Evolutionary conservation across 306 rosid genomes (phyloP).

Genomic region (Vigna angularis): DNA sequence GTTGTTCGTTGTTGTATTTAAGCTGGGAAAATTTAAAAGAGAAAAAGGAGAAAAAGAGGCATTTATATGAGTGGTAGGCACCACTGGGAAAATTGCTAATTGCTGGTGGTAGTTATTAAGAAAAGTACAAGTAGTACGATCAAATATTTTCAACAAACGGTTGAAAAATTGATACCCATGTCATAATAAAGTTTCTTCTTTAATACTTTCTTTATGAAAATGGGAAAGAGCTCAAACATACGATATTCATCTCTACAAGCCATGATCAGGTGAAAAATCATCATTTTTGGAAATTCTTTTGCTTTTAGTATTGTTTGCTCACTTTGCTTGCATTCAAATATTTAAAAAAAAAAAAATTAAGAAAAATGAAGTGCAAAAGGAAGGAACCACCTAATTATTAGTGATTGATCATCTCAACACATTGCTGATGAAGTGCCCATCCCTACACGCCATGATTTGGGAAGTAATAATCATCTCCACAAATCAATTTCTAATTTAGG

Average conservation of each 20-base stretch:
- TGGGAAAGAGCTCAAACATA: neutral
- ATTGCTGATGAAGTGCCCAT: neutral
- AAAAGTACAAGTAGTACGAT: slow-evolving; percentile 43
- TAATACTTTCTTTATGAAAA: slow-evolving; percentile 11
- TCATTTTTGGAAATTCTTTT: neutral
- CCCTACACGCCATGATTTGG: slow-evolving; percentile 11
- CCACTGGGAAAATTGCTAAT: slow-evolving; percentile 26
- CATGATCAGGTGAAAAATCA: neutral
- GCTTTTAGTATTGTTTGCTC: neutral
- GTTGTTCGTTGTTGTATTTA: slow-evolving; percentile 42
- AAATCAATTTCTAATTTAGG: neutral
- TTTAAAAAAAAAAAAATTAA: neutral
- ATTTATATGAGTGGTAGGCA: neutral
- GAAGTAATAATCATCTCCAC: neutral
- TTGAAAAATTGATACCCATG: slow-evolving; percentile 21
- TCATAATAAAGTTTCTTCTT: neutral
- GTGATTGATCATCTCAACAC: slow-evolving; percentile 33
- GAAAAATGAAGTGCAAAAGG: slow-evolving; percentile 18
- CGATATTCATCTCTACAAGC: neutral
- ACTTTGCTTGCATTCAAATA: neutral
- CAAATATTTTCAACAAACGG: slow-evolving; percentile 21
- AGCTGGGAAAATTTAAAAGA: neutral
- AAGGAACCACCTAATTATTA: slow-evolving; percentile 24
- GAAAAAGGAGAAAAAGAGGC: neutral
- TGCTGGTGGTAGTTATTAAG: slow-evolving; percentile 27